Percentiles rank a stretch among this genome's conserved stretches.
Conservation (phyloP, 345 rosid genomes). For the Cochlearia excelsa region DNA sequence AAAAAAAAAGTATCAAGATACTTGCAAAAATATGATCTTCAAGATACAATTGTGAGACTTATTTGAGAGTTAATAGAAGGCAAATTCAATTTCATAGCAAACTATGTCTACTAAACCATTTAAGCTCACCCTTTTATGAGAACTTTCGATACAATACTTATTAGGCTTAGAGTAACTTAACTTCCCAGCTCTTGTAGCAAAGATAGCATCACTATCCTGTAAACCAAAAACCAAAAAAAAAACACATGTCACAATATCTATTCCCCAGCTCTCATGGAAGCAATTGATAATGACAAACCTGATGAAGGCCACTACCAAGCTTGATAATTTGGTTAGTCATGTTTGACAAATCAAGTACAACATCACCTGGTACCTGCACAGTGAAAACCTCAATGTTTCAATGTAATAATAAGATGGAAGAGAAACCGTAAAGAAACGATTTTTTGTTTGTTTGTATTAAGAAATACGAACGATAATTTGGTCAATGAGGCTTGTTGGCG, state of each 20-base stretch:
- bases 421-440: background rate
- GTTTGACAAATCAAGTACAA: constrained; percentile 68
- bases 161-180: constrained; percentile 58
- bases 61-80: background rate
- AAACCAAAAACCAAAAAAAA: background rate
- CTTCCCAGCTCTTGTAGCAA: constrained; percentile 72
- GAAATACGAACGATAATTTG: constrained; percentile 48
- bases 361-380: constrained; percentile 76
- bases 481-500: constrained; percentile 46
- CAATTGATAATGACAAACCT: constrained; percentile 40
- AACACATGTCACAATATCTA: constrained; percentile 20
- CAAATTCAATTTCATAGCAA: background rate
- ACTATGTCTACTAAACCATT: background rate
- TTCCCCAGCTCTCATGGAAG: background rate
- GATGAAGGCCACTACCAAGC: constrained; percentile 87
- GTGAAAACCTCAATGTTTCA: constrained; percentile 20
- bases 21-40: background rate
- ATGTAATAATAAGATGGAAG: background rate
- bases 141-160: constrained; percentile 48
- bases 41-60: background rate
- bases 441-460: background rate
- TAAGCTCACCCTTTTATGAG: constrained; percentile 74
- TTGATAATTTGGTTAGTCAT: constrained; percentile 75
- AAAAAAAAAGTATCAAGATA: background rate
- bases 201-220: constrained; percentile 66